phyloP scores from a whole-genome alignment of 345 rosid genomes.

The Viola odorata region DNA sequence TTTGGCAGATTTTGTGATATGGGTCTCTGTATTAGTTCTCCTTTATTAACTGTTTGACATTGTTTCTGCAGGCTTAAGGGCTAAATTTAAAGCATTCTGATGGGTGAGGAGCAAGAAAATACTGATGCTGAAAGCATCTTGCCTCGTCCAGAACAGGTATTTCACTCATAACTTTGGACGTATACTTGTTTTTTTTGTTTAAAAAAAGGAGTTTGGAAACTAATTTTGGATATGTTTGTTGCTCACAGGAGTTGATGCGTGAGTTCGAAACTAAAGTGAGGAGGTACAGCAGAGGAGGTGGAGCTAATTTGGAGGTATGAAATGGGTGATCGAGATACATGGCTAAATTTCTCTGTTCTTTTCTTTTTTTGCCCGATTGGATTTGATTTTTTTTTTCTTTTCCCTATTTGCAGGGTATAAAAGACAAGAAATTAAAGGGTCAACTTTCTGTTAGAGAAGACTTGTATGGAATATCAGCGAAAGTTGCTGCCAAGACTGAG shows the following conservation, averaged over 20 bases:
- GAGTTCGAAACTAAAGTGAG: slow-evolving; percentile 50
- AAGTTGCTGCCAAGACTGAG: slow-evolving; percentile 76
- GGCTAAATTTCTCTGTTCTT: neutral
- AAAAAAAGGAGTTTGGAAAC: neutral
- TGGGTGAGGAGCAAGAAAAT: slow-evolving; percentile 33
- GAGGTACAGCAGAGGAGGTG: slow-evolving; percentile 74
- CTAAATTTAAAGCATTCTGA: slow-evolving; percentile 12
- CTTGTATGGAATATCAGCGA: slow-evolving; percentile 58
- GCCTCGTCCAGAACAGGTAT: slow-evolving; percentile 44
- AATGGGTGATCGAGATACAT: slow-evolving; percentile 3
- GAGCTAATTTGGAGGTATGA: slow-evolving; percentile 60
- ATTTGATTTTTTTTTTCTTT: neutral
- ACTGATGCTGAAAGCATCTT: slow-evolving; percentile 19
- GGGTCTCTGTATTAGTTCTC: neutral
- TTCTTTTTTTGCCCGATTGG: neutral
- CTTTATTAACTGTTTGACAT: neutral
- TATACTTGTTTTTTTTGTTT: neutral
- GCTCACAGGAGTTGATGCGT: slow-evolving; percentile 35
- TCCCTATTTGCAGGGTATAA: slow-evolving; percentile 30
- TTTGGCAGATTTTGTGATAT: neutral
- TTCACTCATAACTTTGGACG: neutral
- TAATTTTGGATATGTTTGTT: slow-evolving; percentile 12
- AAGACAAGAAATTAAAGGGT: slow-evolving; percentile 70
- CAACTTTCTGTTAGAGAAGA: slow-evolving; percentile 65
- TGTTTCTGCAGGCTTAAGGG: neutral